Evolutionary conservation across 306 rosid genomes (phyloP), one percentile per base, ranked within the genome.

Genomic region (Glycine tomentella): DNA sequence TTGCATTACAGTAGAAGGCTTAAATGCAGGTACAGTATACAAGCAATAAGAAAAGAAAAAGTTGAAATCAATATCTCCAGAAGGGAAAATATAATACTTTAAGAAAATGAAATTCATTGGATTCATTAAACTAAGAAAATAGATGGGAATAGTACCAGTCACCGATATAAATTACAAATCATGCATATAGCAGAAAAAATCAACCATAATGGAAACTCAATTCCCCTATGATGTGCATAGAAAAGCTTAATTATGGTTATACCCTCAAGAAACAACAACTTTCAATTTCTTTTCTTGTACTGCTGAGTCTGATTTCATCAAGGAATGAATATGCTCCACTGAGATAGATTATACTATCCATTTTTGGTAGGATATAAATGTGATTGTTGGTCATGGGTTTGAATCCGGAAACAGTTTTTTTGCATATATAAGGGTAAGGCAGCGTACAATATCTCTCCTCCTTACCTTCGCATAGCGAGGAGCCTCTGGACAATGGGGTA

Each of bases 61-160:
- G 66, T 36, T 34, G 11, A 64, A 61, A 63, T 15, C 20, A 36
- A 14, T 63, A 33, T 50, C 25, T 44, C 31, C 20, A 62, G 61
- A 8, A 20, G 34, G 33, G 15, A 5, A 40, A 40, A 62, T 25
- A 25, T 14, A 62, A 31, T 49, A 31, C 65, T 53, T n/a, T 46
- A 49, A 49, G 33, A 33, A 25, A 31, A 15, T 61, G 46, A 46
- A 46, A 62, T 48, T 34, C 48, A 5, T 4, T 48, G 50, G 72
- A 38, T 55, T 16, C 59, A 76, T 49, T 49, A 63, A 31, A 76
- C 50, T 31, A 48, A 63, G 34, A 33, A 25, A 76, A 31, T n/a
- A n/a, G n/a, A n/a, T 17, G 16, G 40, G 14, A 59, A 10, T 59
- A 12, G 46, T n/a, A 74, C 20, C 8, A 74, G 40, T 11, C 14